Evolutionary conservation across 805 yeast species (phyloP).

Genomic region (Candida montana): DNA sequence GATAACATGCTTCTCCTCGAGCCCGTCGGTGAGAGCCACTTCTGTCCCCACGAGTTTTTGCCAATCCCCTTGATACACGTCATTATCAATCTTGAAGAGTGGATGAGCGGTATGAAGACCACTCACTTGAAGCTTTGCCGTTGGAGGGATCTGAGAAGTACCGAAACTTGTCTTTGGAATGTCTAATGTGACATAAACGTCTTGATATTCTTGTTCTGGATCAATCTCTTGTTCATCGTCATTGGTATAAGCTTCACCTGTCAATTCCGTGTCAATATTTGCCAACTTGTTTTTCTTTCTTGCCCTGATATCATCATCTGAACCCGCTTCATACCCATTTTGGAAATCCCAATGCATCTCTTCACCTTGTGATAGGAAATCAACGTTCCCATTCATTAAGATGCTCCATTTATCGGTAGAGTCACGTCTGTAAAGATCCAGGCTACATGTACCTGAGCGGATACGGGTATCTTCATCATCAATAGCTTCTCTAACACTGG

Average conservation of each 20-base stretch:
- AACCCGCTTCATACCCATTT: conserved; percentile 78
- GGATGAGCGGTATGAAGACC: conserved; percentile 54
- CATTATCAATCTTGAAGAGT: conserved; percentile 49
- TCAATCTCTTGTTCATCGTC: neutral
- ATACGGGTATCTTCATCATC: conserved; percentile 41
- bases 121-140: conserved; percentile 45
- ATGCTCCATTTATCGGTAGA: conserved; percentile 48
- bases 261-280: neutral
- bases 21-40: conserved; percentile 30
- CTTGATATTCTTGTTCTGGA: conserved; percentile 34
- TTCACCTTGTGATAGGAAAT: conserved; percentile 69
- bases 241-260: neutral
- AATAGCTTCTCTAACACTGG: conserved; percentile 45
- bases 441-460: conserved; percentile 80
- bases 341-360: conserved; percentile 93
- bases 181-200: conserved; percentile 51
- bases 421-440: conserved; percentile 51
- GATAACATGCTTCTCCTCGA: conserved; percentile 17
- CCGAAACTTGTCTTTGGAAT: conserved; percentile 36
- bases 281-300: conserved; percentile 29
- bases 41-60: conserved; percentile 74
- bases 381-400: conserved; percentile 66
- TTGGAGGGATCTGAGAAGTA: conserved; percentile 29
- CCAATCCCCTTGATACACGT: conserved; percentile 74
- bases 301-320: conserved; percentile 73